Conservation (phyloP, 148 eudicot genomes). For the Silene conica region DNA sequence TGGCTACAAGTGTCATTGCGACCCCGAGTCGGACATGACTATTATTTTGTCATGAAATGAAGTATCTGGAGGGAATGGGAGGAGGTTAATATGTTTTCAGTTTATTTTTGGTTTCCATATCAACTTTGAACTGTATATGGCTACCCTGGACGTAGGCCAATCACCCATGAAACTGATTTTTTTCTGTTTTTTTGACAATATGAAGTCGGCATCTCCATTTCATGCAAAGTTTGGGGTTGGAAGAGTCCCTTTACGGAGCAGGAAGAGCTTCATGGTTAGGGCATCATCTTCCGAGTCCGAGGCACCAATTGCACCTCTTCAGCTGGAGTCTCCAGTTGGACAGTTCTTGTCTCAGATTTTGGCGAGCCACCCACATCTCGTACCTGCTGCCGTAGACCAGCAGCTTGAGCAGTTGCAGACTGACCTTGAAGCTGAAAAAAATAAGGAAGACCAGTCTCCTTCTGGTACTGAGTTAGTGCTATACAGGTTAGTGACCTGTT, state of each 20-base stretch:
- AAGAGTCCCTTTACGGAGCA: constrained; percentile 29
- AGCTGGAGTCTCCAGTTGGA: constrained; percentile 86
- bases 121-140: not conserved
- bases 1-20: not conserved
- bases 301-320: constrained; percentile 75
- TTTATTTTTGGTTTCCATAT: not conserved
- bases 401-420: constrained; percentile 92
- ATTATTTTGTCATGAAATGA: not conserved
- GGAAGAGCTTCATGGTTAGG: constrained; percentile 38
- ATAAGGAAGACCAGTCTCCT: constrained; percentile 59
- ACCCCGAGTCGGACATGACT: not conserved
- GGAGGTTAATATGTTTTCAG: not conserved
- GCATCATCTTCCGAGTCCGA: constrained; percentile 53
- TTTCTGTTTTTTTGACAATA: not conserved
- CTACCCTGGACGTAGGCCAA: not conserved
- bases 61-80: not conserved
- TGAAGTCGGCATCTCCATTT: constrained; percentile 36
- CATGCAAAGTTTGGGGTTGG: constrained; percentile 30
- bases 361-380: constrained; percentile 82
- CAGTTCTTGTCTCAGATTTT: constrained; percentile 84
- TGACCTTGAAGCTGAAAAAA: constrained; percentile 66
- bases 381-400: constrained; percentile 94
- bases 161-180: not conserved
- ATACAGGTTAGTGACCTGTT: constrained; percentile 51
- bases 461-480: constrained; percentile 77